Evolutionary conservation across 1,139 yeast genomes (phyloP), one percentile per base, ranked within the genome.

Genomic region (Blastobotrys niveus): DNA sequence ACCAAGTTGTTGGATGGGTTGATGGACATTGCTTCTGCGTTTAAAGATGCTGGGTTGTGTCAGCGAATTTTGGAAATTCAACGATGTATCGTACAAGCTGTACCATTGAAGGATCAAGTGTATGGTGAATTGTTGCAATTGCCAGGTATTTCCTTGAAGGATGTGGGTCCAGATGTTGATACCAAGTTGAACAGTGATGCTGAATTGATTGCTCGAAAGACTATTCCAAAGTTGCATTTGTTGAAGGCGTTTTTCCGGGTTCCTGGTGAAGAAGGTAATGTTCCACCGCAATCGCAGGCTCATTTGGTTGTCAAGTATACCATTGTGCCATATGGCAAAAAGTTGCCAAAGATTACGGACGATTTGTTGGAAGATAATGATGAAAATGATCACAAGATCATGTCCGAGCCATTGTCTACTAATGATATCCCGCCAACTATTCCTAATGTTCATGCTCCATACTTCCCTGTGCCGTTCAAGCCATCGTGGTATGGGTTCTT

Each of bases 11-110:
- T 91, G 31, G 71, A 74, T 43, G 95, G 93, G 0, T 72, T 87
- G 54, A 69, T 88, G 49, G 95, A 86, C 54, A 82, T 91, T 56
- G 87, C 95, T 8, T 71, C 86, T 20, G 79, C 78, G 20, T 89
- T 88, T 66, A 82, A 91, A 68, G 77, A 78, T 51, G 72, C 78
- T 20, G 91, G 82, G 19, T 72, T 86, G 45, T 71, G 85, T 24
- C 57, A 73, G 37, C 71, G 74, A 31, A 77, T 88, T 14, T 64
- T 79, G 42, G 87, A 82, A 48, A 73, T 93, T 46, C 78, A 82
- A 56, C 82, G 85, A 59, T 74, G 80, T 38, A 67, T 93, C 37
- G 69, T 82, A 19, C 96, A 88, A 65, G 97, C 95, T 2, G 80
- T 86, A 3, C 79, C 81, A 44, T 62, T 71, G 17, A 61, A 70